Base-by-base conservation (phyloP, 331 rosid species). In the Saraca asoca region DNA sequence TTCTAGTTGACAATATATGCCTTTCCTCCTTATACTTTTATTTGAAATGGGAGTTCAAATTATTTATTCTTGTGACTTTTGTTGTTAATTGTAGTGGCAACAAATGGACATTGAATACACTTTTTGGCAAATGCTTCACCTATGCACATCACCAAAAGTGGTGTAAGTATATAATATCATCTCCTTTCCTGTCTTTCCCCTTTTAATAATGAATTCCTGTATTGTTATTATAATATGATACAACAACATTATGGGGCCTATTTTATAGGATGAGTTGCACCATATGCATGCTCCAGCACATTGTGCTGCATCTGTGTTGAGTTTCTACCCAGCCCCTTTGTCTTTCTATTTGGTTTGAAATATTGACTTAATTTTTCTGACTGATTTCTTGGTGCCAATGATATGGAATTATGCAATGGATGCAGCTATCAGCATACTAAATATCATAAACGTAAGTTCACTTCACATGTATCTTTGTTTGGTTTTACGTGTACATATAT, bases 101-200 rank as follows among this genome's bases (percentile, higher is more conserved):
- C 97, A 94, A 90, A 94, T 94, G 99, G 99, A 94, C 65, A 12
- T 94, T 76, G 99, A 94, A 63, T 94, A 90, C 79, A 88, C 96
- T 6, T 94, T 94, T 73, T 94, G 99, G 99, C 99, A 94, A 94
- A 94, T 94, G 99, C 88, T 94, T 86, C 95, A 88, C 65, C 85
- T 94, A 51, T 94, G 99, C 78, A 86, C 96, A 35, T 83, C 99
- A n/a, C 99, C 99, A n/a, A 94, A 94, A 90, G 99, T 94, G 70
- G 97, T 94, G 99, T 90, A 85, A 84, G 99, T 83, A 63, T 71
- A 53, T 38, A 58, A 11, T 18, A 57, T 67, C 56, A 31, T 69
- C 37, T 58, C 8, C 39, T 15, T 43, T n/a, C 42, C 46, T 48
- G 41, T 62, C 33, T 42, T 66, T 52, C 43, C 68, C 52, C 45